Evolutionary conservation across 2,329 filamentous ascomycete species (phyloP).

Genomic region (Colletotrichum lupini): DNA sequence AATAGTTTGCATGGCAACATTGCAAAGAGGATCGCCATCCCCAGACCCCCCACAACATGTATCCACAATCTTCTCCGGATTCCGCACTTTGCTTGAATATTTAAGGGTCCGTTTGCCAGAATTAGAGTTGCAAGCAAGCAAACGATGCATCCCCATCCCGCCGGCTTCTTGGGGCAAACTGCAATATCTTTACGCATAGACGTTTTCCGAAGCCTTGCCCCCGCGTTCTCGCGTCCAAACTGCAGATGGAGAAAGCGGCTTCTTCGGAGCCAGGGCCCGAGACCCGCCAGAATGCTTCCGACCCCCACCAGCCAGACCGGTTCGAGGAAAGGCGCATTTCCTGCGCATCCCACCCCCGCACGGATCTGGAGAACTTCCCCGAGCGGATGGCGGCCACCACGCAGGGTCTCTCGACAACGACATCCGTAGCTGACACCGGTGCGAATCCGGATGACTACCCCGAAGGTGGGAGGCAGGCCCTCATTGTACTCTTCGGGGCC

Average conservation of each 20-base stretch:
- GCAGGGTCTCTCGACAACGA: conserved; percentile 27
- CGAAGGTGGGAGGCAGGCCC: conserved; percentile 67
- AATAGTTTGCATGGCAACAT: neutral
- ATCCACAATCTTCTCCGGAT: conserved; percentile 1
- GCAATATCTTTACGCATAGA: neutral
- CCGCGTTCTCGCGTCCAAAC: neutral
- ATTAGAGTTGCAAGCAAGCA: neutral
- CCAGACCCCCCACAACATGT: conserved; percentile 4
- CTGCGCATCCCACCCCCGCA: neutral
- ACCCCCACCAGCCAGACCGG: neutral
- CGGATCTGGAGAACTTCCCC: conserved; percentile 29
- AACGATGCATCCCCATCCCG: neutral
- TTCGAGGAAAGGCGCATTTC: neutral
- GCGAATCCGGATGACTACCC: conserved; percentile 59
- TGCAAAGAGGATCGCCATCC: conserved; percentile 6
- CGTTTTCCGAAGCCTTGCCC: neutral
- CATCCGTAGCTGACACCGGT: conserved; percentile 33
- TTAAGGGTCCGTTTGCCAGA: conserved; percentile 1
- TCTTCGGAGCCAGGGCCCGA: neutral
- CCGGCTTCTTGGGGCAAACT: neutral
- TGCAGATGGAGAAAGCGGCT: conserved; percentile 10
- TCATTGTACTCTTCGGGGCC: conserved; percentile 63
- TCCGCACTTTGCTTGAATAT: neutral
- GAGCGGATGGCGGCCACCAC: neutral
- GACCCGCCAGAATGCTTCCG: neutral